These are phyloP conservation scores for Sphaerulina populicola DNA, from an alignment of 2,329 filamentous ascomycete genomes.

Conservation along the genomic window DNA sequence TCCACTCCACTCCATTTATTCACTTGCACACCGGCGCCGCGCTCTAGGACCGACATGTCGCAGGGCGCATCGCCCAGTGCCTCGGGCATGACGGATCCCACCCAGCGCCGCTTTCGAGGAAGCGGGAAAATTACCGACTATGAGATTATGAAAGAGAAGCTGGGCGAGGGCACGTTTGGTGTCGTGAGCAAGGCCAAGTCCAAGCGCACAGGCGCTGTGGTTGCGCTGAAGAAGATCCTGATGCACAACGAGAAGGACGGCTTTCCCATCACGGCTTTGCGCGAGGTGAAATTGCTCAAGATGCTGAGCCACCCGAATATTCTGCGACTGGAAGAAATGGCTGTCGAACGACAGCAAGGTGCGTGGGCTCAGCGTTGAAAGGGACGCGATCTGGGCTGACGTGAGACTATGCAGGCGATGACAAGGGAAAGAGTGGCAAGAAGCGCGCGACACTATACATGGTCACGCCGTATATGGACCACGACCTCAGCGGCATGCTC, in stretches of 20 bases:
- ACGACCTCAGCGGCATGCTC: slow-evolving; percentile 92
- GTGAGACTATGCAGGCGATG: slow-evolving; percentile 19
- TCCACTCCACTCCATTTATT: background rate
- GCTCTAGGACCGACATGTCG: slow-evolving; percentile 28
- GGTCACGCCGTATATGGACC: slow-evolving; percentile 98
- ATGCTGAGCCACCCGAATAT: slow-evolving; percentile 87
- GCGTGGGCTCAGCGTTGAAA: slow-evolving; percentile 31
- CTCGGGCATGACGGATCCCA: slow-evolving; percentile 37
- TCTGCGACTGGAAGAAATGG: slow-evolving; percentile 86
- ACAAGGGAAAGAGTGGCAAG: slow-evolving; percentile 37
- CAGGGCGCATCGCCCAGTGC: slow-evolving; percentile 42
- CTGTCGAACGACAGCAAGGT: slow-evolving; percentile 76
- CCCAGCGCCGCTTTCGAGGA: slow-evolving; percentile 60
- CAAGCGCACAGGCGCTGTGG: slow-evolving; percentile 62
- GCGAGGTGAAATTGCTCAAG: slow-evolving; percentile 96
- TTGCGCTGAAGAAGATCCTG: slow-evolving; percentile 95
- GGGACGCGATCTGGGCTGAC: slow-evolving; percentile 3
- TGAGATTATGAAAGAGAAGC: slow-evolving; percentile 63
- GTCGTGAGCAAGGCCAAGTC: slow-evolving; percentile 87
- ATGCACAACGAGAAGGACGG: slow-evolving; percentile 99
- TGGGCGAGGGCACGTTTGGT: slow-evolving; percentile 93
- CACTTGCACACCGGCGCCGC: background rate
- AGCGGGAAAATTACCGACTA: slow-evolving; percentile 79
- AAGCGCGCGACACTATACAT: slow-evolving; percentile 85
- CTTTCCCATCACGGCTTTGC: slow-evolving; percentile 94